Conservation (phyloP, 371 early-diverging fungal species). For the Enterospora canceri region DNA sequence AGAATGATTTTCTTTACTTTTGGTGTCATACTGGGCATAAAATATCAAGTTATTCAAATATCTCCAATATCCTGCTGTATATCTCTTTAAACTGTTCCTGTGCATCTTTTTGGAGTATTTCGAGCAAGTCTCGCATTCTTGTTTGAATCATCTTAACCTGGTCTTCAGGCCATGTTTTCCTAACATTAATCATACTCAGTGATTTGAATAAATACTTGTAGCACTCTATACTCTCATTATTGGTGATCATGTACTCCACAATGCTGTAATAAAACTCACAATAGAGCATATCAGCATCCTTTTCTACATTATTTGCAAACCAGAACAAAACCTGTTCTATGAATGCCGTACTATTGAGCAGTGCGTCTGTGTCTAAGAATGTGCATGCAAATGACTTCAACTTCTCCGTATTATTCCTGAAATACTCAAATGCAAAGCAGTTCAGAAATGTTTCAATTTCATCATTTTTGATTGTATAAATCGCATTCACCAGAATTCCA, state of each 20-base stretch:
- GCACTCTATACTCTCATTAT: not conserved
- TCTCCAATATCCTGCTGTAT: too few species aligned
- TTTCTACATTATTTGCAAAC: conserved; percentile 24
- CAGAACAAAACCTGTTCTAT: conserved; percentile 30
- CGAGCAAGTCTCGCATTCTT: not conserved
- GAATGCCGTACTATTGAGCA: too few species aligned
- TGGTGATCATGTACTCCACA: conserved; percentile 11
- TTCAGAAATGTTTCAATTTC: conserved; percentile 37
- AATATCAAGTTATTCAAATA: not conserved
- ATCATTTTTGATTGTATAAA: too few species aligned
- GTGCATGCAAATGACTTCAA: too few species aligned
- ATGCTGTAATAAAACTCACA: too few species aligned
- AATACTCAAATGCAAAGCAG: conserved; percentile 34
- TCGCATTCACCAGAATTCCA: too few species aligned
- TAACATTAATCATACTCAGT: conserved; percentile 15
- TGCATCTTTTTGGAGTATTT: not conserved
- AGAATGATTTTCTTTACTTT: conserved; percentile 21
- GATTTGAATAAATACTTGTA: conserved; percentile 8
- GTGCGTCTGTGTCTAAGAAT: too few species aligned
- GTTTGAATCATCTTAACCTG: too few species aligned
- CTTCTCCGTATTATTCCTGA: too few species aligned
- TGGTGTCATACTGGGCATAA: not conserved
- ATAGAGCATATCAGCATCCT: too few species aligned
- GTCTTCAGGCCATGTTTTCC: conserved; percentile 21
- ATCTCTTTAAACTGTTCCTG: not conserved